Evolutionary conservation across 2,329 filamentous ascomycete genomes (phyloP).

Genomic region (Phialophora macrospora): DNA sequence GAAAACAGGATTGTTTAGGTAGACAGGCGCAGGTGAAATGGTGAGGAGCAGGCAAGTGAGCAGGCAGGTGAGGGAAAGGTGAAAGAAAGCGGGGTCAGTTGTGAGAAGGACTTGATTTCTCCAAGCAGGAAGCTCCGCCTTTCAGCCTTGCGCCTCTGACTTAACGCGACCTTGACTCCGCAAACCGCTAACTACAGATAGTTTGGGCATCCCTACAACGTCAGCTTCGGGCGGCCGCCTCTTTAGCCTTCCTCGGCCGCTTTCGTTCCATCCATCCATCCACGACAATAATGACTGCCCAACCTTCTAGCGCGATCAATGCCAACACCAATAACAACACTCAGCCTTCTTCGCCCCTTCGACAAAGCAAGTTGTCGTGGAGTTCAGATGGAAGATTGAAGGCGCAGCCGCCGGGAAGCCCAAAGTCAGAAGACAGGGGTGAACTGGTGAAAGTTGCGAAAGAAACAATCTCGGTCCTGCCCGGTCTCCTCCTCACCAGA

Average conservation of each 20-base stretch:
- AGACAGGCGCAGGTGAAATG: background rate
- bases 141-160: background rate
- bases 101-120: background rate
- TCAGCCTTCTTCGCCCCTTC: background rate
- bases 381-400: slow-evolving; percentile 11
- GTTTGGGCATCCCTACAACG: background rate
- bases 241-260: background rate
- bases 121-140: background rate
- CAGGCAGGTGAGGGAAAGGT: background rate
- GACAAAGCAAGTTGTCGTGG: slow-evolving; percentile 14
- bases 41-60: background rate
- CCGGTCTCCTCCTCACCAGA: slow-evolving; percentile 53
- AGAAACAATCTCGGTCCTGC: slow-evolving; percentile 57
- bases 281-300: background rate
- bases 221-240: background rate
- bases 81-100: background rate
- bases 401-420: slow-evolving; percentile 10
- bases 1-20: background rate
- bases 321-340: background rate
- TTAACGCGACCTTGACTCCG: background rate
- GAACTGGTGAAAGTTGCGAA: slow-evolving; percentile 51
- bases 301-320: background rate
- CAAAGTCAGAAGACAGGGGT: slow-evolving; percentile 21
- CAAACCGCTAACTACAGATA: background rate
- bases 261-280: background rate